These are phyloP conservation scores for Setomelanomma holmii DNA, from an alignment of 2,329 filamentous ascomycete genomes.

Conservation along the genomic window DNA sequence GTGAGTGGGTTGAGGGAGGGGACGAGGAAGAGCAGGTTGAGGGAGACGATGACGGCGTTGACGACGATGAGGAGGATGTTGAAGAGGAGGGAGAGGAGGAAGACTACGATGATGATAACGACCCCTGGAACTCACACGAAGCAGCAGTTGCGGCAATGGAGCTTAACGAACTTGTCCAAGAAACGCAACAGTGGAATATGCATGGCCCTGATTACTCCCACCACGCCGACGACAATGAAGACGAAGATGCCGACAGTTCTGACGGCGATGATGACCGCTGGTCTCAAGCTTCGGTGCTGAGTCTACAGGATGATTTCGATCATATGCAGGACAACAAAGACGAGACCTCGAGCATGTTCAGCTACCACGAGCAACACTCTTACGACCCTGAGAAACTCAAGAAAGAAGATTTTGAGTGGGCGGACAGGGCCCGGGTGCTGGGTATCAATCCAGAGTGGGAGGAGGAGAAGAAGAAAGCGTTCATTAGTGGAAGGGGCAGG, in stretches of 20 bases:
- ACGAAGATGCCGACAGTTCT: not conserved
- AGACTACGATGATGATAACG: not conserved
- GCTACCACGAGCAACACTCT: slow-evolving; percentile 8
- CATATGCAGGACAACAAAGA: not conserved
- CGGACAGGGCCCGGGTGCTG: slow-evolving; percentile 15
- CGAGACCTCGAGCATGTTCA: slow-evolving; percentile 2
- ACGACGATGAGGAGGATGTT: not conserved
- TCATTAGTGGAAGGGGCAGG: slow-evolving; percentile 18
- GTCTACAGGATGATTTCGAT: not conserved
- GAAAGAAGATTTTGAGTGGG: slow-evolving; percentile 19
- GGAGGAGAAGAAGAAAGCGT: slow-evolving; percentile 15
- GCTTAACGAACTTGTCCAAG: not conserved
- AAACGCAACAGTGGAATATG: not conserved
- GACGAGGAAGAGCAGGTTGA: not conserved
- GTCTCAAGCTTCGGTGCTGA: slow-evolving; percentile 11
- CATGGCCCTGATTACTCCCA: not conserved
- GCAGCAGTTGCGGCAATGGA: not conserved
- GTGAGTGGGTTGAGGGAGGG: slow-evolving; percentile 1
- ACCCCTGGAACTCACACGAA: not conserved
- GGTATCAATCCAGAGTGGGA: slow-evolving; percentile 18
- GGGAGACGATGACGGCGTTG: not conserved
- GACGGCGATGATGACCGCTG: slow-evolving; percentile 1
- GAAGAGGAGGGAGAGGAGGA: not conserved
- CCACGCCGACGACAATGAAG: not conserved
- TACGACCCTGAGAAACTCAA: slow-evolving; percentile 22